Base-by-base conservation (phyloP, 2,329 filamentous ascomycete genomes). In the Microsporum audouinii region DNA sequence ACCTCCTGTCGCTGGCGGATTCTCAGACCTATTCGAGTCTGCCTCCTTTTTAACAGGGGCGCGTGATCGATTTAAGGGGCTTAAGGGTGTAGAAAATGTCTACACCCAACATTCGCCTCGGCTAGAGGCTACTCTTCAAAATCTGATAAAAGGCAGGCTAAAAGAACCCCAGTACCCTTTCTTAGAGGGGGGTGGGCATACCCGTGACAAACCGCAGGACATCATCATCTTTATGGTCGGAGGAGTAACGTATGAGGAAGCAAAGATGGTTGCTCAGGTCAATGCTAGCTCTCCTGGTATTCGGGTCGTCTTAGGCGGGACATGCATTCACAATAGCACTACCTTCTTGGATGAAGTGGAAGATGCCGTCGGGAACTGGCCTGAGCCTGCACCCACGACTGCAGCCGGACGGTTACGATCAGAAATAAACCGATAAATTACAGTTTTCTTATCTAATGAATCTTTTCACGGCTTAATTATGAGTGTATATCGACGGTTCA, bases 31-130 rank as follows among this genome's bases (percentile, higher is more conserved):
- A 5, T 97, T 99, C 68, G 91, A 97, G 69, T 88, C 89, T 0
- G 84, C 87, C 0, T 92, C 90, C 3, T 92, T 99, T 65, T 96
- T 99, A 74, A 89, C 89, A 0, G 89, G 89, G 10, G 91, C 91
- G 8, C 83, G 90, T 43, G 89, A 87, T 69, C 85, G 91, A 3
- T 91, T 99, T 73, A 96, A 95, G 70, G 94, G 94, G 0, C 80
- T 99, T 12, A 96, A 97, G 71, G 94, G 94, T 1, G 94, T 99
- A 0, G 95, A 99, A 73, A 99, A 99, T 68, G 94, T 99, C 33
- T 99, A 99, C 73, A 99, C 94, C 0, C 95, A 99, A 72, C 94
- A 99, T 73, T 95, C 90, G 4, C 91, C 95, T 0, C 82, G 90
- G 27, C 75, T 99, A 14, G 91, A 96, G 72, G 83, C 83, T 29